phyloP scores from a whole-genome alignment of 331 rosid genomes.

The Acacia concinna region DNA sequence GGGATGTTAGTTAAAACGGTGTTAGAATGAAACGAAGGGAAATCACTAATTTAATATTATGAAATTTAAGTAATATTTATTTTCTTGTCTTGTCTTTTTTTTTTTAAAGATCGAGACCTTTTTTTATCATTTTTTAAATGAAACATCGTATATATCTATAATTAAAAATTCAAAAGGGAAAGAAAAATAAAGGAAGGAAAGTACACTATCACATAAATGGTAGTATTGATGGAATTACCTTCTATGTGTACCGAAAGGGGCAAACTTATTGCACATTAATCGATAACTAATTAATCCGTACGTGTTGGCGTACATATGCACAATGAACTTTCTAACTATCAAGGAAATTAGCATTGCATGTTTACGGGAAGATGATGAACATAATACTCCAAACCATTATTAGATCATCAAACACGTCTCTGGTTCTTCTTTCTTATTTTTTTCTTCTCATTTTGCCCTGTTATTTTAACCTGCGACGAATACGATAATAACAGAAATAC shows the following conservation, averaged over 20 bases:
- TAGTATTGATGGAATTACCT: conserved; percentile 2
- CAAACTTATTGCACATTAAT: neutral
- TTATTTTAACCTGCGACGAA: neutral
- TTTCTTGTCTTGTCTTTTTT: too few species aligned
- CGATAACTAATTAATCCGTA: neutral
- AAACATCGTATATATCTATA: too few species aligned
- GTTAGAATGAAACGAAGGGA: too few species aligned
- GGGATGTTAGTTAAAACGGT: too few species aligned
- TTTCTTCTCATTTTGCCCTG: neutral
- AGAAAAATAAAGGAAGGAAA: neutral
- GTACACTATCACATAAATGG: conserved; percentile 13
- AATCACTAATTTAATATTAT: too few species aligned
- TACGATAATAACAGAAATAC: neutral
- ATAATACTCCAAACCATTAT: neutral
- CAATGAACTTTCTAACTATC: neutral
- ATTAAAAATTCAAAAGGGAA: neutral
- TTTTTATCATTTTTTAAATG: too few species aligned
- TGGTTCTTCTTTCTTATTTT: neutral
- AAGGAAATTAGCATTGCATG: neutral
- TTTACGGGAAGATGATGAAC: neutral
- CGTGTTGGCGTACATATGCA: neutral
- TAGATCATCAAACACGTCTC: neutral
- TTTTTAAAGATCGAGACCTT: too few species aligned
- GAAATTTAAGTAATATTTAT: too few species aligned
- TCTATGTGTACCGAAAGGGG: neutral